Evolutionary conservation across 345 rosid genomes (phyloP).

Genomic region (Gossypium australe): DNA sequence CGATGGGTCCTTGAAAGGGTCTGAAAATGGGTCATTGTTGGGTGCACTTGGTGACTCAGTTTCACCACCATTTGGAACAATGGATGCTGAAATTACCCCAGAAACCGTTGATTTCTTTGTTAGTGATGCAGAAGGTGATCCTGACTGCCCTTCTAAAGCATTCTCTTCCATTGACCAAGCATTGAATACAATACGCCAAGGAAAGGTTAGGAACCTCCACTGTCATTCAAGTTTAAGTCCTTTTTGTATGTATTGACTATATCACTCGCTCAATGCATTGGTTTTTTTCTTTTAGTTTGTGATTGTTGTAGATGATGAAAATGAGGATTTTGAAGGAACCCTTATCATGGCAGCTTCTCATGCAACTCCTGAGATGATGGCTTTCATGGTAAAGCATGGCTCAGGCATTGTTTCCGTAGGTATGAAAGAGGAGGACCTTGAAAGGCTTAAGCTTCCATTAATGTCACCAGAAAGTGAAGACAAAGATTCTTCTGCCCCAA

Average conservation of each 20-base stretch:
- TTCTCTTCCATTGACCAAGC: slow-evolving; percentile 65
- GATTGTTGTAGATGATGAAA: slow-evolving; percentile 84
- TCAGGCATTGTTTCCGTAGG: slow-evolving; percentile 83
- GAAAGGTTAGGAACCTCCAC: slow-evolving; percentile 47
- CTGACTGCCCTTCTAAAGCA: slow-evolving; percentile 76
- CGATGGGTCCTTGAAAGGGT: slow-evolving; percentile 34
- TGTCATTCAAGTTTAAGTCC: background rate
- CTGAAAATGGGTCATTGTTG: background rate
- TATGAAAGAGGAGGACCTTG: slow-evolving; percentile 73
- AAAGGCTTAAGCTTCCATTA: slow-evolving; percentile 65
- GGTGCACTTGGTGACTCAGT: slow-evolving; percentile 30
- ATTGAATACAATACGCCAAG: slow-evolving; percentile 46
- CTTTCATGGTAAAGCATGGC: slow-evolving; percentile 63
- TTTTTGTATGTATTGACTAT: slow-evolving; percentile 16
- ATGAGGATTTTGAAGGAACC: slow-evolving; percentile 71
- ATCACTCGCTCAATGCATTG: slow-evolving; percentile 2
- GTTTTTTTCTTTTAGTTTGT: slow-evolving; percentile 51
- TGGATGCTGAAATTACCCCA: slow-evolving; percentile 50
- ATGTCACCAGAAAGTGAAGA: slow-evolving; percentile 78
- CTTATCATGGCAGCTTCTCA: slow-evolving; percentile 67
- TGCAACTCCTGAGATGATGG: slow-evolving; percentile 46
- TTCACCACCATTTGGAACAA: slow-evolving; percentile 40
- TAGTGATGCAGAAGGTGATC: slow-evolving; percentile 91
- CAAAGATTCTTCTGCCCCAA: slow-evolving; percentile 76
- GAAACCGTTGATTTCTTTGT: slow-evolving; percentile 78